Evolutionary conservation across 1,284 basidiomycete genomes (phyloP).

Genomic region (Cryptococcus jaspeensis): DNA sequence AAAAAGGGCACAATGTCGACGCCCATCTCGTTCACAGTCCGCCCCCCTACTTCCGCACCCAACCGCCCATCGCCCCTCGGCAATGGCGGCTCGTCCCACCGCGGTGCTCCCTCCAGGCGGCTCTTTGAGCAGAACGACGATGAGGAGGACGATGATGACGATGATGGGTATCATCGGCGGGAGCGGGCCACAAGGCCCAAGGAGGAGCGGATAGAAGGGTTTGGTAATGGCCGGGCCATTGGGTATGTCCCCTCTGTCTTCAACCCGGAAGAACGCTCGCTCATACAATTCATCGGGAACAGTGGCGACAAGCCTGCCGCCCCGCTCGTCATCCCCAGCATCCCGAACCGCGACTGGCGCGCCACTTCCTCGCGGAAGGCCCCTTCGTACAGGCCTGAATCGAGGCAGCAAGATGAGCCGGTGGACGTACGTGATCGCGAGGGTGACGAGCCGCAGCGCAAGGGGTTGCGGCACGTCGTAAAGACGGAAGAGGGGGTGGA

Average conservation of each 20-base stretch:
- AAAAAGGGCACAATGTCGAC: slow-evolving; percentile 34
- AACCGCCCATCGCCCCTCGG: slow-evolving; percentile 34
- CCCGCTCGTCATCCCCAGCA: slow-evolving; percentile 76
- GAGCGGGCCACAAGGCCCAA: slow-evolving; percentile 6
- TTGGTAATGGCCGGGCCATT: slow-evolving; percentile 53
- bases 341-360: slow-evolving; percentile 85
- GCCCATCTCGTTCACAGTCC: slow-evolving; percentile 49
- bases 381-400: slow-evolving; percentile 63
- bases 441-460: slow-evolving; percentile 72
- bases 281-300: not conserved
- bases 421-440: slow-evolving; percentile 53
- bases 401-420: slow-evolving; percentile 35
- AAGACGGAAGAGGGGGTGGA: slow-evolving; percentile 19
- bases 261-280: not conserved
- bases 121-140: slow-evolving; percentile 36
- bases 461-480: slow-evolving; percentile 60
- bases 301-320: slow-evolving; percentile 52
- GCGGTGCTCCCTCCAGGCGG: slow-evolving; percentile 40
- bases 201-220: slow-evolving; percentile 70
- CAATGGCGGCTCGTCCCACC: slow-evolving; percentile 12
- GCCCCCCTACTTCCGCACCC: slow-evolving; percentile 32
- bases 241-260: slow-evolving; percentile 17
- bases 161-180: slow-evolving; percentile 1
- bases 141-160: slow-evolving; percentile 42
- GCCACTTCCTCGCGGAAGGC: slow-evolving; percentile 58